These are phyloP conservation scores for Furculomyces boomerangus DNA, from an alignment of 371 early-diverging fungal species.

Conservation along the genomic window DNA sequence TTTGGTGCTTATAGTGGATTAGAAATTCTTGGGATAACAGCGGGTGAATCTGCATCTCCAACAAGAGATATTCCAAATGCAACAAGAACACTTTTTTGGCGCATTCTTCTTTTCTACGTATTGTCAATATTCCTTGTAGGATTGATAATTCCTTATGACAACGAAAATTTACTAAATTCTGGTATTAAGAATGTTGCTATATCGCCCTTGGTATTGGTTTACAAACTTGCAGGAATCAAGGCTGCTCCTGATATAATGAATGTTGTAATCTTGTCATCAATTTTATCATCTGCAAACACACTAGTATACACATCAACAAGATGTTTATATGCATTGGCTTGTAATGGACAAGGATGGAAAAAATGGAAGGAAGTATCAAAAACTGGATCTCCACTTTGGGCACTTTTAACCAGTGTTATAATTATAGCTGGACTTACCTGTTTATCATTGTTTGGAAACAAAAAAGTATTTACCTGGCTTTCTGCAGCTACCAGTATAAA, in stretches of 20 bases:
- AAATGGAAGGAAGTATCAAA: no score
- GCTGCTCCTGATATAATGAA: constrained; percentile 51
- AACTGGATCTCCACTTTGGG: no score
- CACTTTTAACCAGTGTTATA: no score
- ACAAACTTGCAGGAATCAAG: constrained; percentile 37
- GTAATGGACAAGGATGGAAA: background rate
- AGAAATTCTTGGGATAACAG: constrained; percentile 52
- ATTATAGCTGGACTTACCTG: no score
- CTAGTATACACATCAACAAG: constrained; percentile 47
- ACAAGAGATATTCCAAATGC: constrained; percentile 51
- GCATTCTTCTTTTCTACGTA: constrained; percentile 55
- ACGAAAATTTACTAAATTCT: constrained; percentile 28
- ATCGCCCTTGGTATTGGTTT: constrained; percentile 57
- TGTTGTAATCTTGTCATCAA: constrained; percentile 44
- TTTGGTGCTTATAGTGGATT: constrained; percentile 78
- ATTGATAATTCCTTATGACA: constrained; percentile 43
- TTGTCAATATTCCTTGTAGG: constrained; percentile 47
- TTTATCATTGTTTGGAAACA: no score
- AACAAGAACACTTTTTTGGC: constrained; percentile 49
- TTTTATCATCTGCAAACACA: constrained; percentile 50
- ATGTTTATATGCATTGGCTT: constrained; percentile 19
- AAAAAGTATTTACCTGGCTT: constrained; percentile 47
- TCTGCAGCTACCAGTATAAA: constrained; percentile 47
- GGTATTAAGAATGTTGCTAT: constrained; percentile 23
- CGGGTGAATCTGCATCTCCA: constrained; percentile 50